phyloP scores from a whole-genome alignment of 768 basidiomycete species.

The Paxillus rubicundulus region DNA sequence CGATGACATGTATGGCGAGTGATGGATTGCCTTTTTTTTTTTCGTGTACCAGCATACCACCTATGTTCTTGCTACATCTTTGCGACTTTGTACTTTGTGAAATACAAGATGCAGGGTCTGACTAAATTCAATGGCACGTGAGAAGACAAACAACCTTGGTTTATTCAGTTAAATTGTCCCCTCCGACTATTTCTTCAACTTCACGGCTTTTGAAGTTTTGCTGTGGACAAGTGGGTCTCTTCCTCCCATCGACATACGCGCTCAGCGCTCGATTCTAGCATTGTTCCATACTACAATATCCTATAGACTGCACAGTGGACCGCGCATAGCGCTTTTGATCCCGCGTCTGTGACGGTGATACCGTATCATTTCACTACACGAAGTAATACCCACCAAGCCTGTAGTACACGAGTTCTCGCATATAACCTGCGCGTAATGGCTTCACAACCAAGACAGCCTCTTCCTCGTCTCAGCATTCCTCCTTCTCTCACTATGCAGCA shows the following conservation, averaged over 20 bases:
- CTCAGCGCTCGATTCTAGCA: neutral
- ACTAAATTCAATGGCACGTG: conserved; percentile 9
- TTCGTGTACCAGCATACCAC: neutral
- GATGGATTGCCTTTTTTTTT: conserved; percentile 16
- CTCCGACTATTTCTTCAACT: neutral
- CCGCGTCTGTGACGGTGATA: neutral
- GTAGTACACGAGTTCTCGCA: neutral
- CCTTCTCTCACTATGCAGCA: conserved; percentile 55
- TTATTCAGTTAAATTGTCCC: conserved; percentile 1
- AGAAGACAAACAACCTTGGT: conserved; percentile 11
- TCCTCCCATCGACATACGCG: conserved; percentile 8
- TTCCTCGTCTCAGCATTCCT: conserved; percentile 58
- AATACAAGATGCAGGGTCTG: neutral
- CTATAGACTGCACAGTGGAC: neutral
- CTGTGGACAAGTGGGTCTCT: neutral
- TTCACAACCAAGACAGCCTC: conserved; percentile 47
- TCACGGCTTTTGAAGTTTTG: conserved; percentile 1
- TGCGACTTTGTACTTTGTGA: no score
- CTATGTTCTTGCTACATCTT: neutral
- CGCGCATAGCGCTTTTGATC: neutral
- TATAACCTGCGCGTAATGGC: conserved; percentile 22
- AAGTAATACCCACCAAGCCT: neutral
- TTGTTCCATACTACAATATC: conserved; percentile 3
- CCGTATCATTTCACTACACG: neutral
- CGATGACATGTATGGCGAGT: conserved; percentile 47